Percentiles rank a stretch among this genome's conserved stretches.
Evolutionary conservation across 805 yeast genomes (phyloP).

Genomic region (Isabelozyma pseudorhagii): DNA sequence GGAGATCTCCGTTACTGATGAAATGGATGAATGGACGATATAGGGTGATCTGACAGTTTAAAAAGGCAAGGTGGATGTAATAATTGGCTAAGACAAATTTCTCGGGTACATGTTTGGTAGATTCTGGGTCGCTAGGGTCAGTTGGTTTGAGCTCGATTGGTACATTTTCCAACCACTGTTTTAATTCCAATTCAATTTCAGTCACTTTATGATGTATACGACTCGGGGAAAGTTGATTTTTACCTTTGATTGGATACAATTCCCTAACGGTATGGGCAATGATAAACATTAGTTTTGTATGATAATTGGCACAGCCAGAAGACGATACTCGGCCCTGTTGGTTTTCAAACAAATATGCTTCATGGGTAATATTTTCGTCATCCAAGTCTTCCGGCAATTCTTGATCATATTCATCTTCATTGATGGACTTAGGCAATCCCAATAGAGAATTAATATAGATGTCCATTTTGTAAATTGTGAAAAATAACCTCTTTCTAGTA

Average conservation of each 20-base stretch:
- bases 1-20: conserved; percentile 53
- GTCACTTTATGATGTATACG: conserved; percentile 48
- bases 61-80: conserved; percentile 64
- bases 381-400: conserved; percentile 81
- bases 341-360: conserved; percentile 48
- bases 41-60: conserved; percentile 75
- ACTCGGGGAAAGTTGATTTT: conserved; percentile 9
- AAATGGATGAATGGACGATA: conserved; percentile 89
- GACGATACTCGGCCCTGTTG: conserved; percentile 58
- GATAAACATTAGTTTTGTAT: conserved; percentile 69
- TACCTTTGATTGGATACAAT: conserved; percentile 68
- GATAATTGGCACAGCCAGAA: conserved; percentile 80
- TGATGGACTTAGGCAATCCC: conserved; percentile 77
- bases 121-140: conserved; percentile 43
- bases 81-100: conserved; percentile 72
- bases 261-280: conserved; percentile 68
- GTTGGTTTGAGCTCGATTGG: conserved; percentile 75
- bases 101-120: conserved; percentile 35
- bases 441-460: conserved; percentile 82
- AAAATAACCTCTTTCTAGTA: conserved; percentile 78
- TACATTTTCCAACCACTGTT: conserved; percentile 66
- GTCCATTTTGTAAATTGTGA: conserved; percentile 90
- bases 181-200: conserved; percentile 63
- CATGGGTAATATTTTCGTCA: conserved; percentile 77
- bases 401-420: conserved; percentile 82